These are phyloP conservation scores for Phytophthora lateralis DNA, from an alignment of 352 stramenopile genomes.

Conservation along the genomic window DNA sequence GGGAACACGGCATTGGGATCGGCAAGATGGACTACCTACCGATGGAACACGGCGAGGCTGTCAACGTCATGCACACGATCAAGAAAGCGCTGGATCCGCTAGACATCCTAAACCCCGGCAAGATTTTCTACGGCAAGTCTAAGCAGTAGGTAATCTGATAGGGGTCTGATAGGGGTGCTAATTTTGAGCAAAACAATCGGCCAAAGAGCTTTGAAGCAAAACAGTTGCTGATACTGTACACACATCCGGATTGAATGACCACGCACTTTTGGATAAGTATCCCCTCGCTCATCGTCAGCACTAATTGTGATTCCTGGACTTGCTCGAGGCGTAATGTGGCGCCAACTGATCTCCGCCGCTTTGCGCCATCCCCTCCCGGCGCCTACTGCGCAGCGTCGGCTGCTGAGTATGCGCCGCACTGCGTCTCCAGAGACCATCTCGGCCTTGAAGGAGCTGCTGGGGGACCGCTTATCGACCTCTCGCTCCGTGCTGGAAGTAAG, in stretches of 20 bases:
- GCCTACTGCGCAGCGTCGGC: conserved; percentile 1
- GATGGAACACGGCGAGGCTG: conserved; percentile 89
- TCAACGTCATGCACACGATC: conserved; percentile 93
- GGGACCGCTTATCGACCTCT: conserved; percentile 69
- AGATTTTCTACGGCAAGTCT: conserved; percentile 83
- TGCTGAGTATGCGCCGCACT: conserved; percentile 40
- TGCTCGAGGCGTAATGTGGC: conserved; percentile 26
- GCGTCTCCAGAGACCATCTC: conserved; percentile 54
- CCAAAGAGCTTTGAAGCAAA: neutral
- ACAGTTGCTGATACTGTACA: conserved; percentile 1
- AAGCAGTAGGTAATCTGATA: neutral
- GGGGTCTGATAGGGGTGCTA: too few species aligned
- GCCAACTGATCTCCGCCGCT: conserved; percentile 18
- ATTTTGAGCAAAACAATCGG: conserved; percentile 2
- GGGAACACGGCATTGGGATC: conserved; percentile 95
- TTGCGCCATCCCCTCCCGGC: conserved; percentile 1
- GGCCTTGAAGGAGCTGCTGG: conserved; percentile 60
- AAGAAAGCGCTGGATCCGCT: conserved; percentile 95
- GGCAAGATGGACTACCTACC: conserved; percentile 94
- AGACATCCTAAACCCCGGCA: conserved; percentile 97
- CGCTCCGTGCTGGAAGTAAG: conserved; percentile 62
- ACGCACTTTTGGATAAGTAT: neutral
- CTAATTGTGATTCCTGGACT: too few species aligned
- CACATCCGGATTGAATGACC: conserved; percentile 14
- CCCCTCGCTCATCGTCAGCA: conserved; percentile 16